Base-by-base conservation (phyloP, 1,284 basidiomycete species). In the Sporisorium scitamineum region DNA sequence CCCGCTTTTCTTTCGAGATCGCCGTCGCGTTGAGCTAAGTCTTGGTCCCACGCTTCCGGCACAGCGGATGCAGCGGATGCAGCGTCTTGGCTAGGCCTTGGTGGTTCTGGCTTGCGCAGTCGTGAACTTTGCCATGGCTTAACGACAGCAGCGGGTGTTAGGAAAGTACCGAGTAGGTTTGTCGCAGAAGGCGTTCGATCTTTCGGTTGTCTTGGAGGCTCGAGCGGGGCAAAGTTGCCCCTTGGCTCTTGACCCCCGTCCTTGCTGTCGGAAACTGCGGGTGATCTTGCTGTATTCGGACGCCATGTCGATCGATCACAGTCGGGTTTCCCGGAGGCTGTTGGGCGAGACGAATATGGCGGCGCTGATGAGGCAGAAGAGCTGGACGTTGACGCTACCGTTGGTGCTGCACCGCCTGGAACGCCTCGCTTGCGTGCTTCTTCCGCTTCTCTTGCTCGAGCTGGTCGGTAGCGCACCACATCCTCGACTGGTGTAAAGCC, bases 401-500 rank as follows among this genome's bases (percentile, higher is more conserved):
- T 1, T 29, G 54, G 5, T 29, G 44, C 24, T 20, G 47, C 51
- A 22, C 60, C 54, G 8, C 62, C 69, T 18, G 59, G 62, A 7
- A 58, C n/a, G 37, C 31, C 59, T 8, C 52, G 47, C 47, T 55
- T 71, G 26, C 62, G 62, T 29, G 50, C 61, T 45, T 72, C 70
- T 65, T 71, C 69, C 6, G 64, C 69, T 27, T 71, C 57, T 37
- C 59, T 70, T 45, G 64, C 61, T 10, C 60, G 51, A 11, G 54
- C 54, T 20, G 74, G 73, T 51, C 94, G 90, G 86, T 95, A 98
- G 42, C 91, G 90, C 34, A 89, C 88, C 14, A 97, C 90, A 87
- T 98, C 95, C 86, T 98, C 95, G 85, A 94, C 93, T 0, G 95
- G 95, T 1, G 94, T 96, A 86, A 91, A 98, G 1, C 95, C 95